Evolutionary conservation across 495 filamentous ascomycete genomes (phyloP).

Genomic region (Tuber umbilicatum): DNA sequence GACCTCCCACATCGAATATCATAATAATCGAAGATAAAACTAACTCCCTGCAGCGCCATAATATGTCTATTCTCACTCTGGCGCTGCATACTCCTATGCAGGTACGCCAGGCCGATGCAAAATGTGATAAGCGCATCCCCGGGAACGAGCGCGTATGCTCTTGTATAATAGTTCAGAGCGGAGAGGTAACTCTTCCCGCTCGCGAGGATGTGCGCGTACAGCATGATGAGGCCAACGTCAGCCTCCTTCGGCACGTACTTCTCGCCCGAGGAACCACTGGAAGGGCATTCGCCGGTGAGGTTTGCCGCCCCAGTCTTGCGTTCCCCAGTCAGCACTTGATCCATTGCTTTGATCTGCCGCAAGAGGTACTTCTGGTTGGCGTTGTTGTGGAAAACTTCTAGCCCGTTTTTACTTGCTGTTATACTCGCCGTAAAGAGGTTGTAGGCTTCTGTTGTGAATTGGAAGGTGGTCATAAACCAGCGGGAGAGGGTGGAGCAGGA

Average conservation of each 20-base stretch:
- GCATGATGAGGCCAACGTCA: constrained; percentile 69
- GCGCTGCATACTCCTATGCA: constrained; percentile 79
- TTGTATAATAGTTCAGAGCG: constrained; percentile 84
- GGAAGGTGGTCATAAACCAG: constrained; percentile 79
- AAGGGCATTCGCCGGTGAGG: constrained; percentile 34
- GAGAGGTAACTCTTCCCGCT: constrained; percentile 68
- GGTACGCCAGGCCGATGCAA: constrained; percentile 63
- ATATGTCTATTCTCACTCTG: constrained; percentile 85
- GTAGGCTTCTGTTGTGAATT: constrained; percentile 77
- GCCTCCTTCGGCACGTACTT: constrained; percentile 47
- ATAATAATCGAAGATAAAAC: constrained; percentile 75
- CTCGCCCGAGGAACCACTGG: constrained; percentile 33
- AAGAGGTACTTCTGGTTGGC: constrained; percentile 80
- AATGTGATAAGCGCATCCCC: constrained; percentile 71
- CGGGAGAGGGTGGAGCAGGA: constrained; percentile 61
- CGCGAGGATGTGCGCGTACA: constrained; percentile 84
- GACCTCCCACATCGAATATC: constrained; percentile 44
- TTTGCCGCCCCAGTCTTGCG: constrained; percentile 42
- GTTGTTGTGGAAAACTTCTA: constrained; percentile 50
- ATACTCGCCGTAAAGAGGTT: constrained; percentile 56
- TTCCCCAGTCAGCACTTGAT: constrained; percentile 47
- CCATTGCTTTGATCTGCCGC: constrained; percentile 84
- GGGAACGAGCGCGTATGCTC: constrained; percentile 72
- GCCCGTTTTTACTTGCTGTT: constrained; percentile 36
- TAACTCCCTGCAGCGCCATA: constrained; percentile 71